These are phyloP conservation scores for Hericium erinaceus DNA, from an alignment of 768 basidiomycete genomes.

Conservation along the genomic window DNA sequence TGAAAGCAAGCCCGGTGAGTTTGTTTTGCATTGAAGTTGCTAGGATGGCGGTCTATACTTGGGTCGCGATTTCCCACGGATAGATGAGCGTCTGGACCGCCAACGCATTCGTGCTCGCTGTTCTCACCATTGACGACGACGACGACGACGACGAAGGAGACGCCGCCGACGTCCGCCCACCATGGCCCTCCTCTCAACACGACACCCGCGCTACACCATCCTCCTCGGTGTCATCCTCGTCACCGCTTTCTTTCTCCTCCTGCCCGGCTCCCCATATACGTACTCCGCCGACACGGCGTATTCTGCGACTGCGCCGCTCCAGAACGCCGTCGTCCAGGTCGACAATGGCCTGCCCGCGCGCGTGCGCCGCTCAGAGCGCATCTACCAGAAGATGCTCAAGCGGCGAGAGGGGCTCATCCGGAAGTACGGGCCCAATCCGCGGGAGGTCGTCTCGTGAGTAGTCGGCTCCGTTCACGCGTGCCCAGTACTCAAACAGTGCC, in stretches of 20 bases:
- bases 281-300: background rate
- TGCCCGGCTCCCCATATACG: background rate
- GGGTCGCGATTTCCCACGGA: too few species aligned
- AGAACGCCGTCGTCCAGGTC: background rate
- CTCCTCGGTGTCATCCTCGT: slow-evolving; percentile 9
- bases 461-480: background rate
- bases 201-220: slow-evolving; percentile 14
- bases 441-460: slow-evolving; percentile 7
- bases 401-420: slow-evolving; percentile 9
- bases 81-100: too few species aligned
- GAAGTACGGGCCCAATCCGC: slow-evolving; percentile 9
- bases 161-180: background rate
- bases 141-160: too few species aligned
- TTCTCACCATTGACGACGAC: too few species aligned
- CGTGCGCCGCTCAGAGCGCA: slow-evolving; percentile 8
- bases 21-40: too few species aligned
- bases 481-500: background rate
- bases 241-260: slow-evolving; percentile 9
- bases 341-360: background rate
- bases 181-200: slow-evolving; percentile 3
- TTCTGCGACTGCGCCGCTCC: background rate
- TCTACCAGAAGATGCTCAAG: slow-evolving; percentile 10
- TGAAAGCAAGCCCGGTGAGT: too few species aligned
- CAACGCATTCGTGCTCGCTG: too few species aligned
- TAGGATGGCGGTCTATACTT: too few species aligned